Conservation (phyloP, 2,329 filamentous ascomycete species). For the Nemania abortiva region DNA sequence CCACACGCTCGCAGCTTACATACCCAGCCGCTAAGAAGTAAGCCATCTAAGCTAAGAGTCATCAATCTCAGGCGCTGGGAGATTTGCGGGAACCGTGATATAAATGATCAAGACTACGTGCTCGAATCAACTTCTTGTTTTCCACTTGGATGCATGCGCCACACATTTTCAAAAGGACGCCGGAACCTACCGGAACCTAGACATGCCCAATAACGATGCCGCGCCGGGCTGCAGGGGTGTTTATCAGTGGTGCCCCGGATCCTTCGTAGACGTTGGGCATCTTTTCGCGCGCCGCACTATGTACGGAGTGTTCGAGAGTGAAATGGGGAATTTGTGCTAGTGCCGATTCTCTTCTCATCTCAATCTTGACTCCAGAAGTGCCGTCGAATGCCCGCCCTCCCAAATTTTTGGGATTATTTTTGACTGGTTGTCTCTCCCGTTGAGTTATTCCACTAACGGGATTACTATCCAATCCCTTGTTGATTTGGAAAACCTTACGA, state of each 20-base stretch:
- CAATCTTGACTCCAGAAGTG: background rate
- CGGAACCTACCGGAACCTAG: background rate
- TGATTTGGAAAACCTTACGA: background rate
- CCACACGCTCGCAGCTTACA: background rate
- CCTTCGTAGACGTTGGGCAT: conserved; percentile 13
- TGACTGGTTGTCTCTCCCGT: background rate
- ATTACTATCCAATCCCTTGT: background rate
- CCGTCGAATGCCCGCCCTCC: background rate
- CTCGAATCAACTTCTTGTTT: conserved; percentile 8
- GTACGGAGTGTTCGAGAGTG: background rate
- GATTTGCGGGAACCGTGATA: background rate
- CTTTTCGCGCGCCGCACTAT: background rate
- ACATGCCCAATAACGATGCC: conserved; percentile 13
- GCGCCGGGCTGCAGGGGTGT: conserved; percentile 19
- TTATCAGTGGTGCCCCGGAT: conserved; percentile 7
- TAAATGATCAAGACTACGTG: conserved; percentile 1
- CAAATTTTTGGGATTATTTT: too few species aligned
- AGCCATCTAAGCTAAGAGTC: background rate
- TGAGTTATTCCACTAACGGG: too few species aligned
- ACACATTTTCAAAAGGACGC: background rate
- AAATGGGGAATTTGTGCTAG: background rate
- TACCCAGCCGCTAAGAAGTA: background rate
- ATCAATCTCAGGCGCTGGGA: background rate
- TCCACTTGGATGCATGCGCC: background rate
- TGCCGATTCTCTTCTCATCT: background rate